Percentiles rank a stretch among this genome's conserved stretches.
phyloP scores from a whole-genome alignment of 2,329 filamentous ascomycete species.

The Paramyrothecium roridum region DNA sequence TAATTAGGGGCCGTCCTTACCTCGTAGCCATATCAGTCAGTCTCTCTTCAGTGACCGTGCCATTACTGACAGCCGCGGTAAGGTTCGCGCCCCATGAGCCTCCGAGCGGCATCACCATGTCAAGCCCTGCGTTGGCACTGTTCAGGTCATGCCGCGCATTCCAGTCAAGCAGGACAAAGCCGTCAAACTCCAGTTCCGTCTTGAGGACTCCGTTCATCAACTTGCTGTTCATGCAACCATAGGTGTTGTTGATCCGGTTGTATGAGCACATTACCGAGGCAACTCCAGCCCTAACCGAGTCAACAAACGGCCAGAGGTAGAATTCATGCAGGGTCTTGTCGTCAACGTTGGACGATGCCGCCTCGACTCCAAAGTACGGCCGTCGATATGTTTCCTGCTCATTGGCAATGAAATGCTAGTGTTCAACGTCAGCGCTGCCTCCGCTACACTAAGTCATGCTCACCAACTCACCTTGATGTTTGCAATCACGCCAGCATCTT shows the following conservation, averaged over 20 bases:
- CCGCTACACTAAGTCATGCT: accelerated
- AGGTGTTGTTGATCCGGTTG: constrained; percentile 69
- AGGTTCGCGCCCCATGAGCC: constrained; percentile 64
- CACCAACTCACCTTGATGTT: constrained; percentile 55
- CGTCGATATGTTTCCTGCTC: constrained; percentile 55
- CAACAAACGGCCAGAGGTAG: constrained; percentile 65
- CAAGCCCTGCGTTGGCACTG: constrained; percentile 56
- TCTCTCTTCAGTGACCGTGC: constrained; percentile 66
- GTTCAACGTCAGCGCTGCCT: neutral
- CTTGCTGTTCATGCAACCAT: constrained; percentile 71
- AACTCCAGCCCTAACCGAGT: constrained; percentile 55
- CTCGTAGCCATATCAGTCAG: constrained; percentile 78
- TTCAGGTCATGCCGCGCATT: constrained; percentile 59
- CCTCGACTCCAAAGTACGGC: constrained; percentile 40
- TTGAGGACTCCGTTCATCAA: constrained; percentile 68
- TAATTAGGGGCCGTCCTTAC: constrained; percentile 9
- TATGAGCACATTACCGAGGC: constrained; percentile 66
- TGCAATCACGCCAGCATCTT: constrained; percentile 75
- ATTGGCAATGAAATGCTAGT: constrained; percentile 54
- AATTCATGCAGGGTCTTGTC: constrained; percentile 64
- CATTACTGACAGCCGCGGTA: constrained; percentile 72
- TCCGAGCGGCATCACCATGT: constrained; percentile 65
- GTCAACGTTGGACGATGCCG: constrained; percentile 60
- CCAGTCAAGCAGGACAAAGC: constrained; percentile 70
- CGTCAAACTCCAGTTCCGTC: constrained; percentile 60